Evolutionary conservation across 768 basidiomycete genomes (phyloP).

Genomic region (Trametes elegans): DNA sequence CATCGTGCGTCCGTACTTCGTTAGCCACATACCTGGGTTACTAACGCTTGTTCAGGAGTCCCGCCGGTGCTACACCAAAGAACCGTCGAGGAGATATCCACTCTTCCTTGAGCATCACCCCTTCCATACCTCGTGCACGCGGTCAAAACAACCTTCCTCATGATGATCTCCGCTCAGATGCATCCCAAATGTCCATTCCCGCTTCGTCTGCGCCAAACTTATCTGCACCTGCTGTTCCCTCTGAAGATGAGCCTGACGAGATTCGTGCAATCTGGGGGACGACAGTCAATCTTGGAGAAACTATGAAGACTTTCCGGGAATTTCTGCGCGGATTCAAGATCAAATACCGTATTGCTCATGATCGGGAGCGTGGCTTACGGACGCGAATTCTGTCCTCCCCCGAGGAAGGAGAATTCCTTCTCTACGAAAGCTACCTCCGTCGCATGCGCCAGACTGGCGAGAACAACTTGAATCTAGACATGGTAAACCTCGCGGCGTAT

Average conservation of each 20-base stretch:
- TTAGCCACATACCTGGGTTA: background rate
- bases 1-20: slow-evolving; percentile 47
- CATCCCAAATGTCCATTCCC: slow-evolving; percentile 54
- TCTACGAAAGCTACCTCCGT: slow-evolving; percentile 81
- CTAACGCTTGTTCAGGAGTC: slow-evolving; percentile 41
- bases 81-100: slow-evolving; percentile 90
- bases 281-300: slow-evolving; percentile 86
- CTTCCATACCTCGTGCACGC: slow-evolving; percentile 42
- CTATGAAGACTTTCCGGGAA: slow-evolving; percentile 86
- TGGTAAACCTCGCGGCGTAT: slow-evolving; percentile 82
- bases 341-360: slow-evolving; percentile 77
- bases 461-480: slow-evolving; percentile 89
- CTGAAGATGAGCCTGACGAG: slow-evolving; percentile 78
- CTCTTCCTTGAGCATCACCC: slow-evolving; percentile 66
- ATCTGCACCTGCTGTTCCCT: slow-evolving; percentile 59
- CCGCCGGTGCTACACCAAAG: slow-evolving; percentile 56
- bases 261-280: slow-evolving; percentile 98
- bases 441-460: slow-evolving; percentile 91
- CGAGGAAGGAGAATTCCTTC: slow-evolving; percentile 60
- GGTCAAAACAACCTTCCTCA: slow-evolving; percentile 34
- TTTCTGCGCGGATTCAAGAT: slow-evolving; percentile 92
- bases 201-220: slow-evolving; percentile 53
- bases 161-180: slow-evolving; percentile 57
- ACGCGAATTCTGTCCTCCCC: slow-evolving; percentile 54
- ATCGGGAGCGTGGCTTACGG: slow-evolving; percentile 57